Evolutionary conservation across 1,139 yeast genomes (phyloP).

Genomic region (Geotrichum bryndzae): DNA sequence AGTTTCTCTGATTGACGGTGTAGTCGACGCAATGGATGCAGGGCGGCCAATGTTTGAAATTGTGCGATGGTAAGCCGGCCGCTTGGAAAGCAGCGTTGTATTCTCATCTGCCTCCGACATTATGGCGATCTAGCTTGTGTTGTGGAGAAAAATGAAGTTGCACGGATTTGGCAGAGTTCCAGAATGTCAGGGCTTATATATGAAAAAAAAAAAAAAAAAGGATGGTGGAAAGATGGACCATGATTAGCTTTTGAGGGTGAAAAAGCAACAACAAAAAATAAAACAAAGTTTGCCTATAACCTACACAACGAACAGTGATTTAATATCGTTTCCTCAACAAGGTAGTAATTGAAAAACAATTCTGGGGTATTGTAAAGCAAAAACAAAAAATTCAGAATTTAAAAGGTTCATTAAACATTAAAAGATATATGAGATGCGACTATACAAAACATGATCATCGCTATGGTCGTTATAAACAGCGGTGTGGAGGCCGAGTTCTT

Average conservation of each 20-base stretch:
- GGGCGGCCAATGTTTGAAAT: constrained; percentile 14
- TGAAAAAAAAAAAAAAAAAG: not conserved
- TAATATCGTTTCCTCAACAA: not conserved
- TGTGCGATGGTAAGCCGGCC: constrained; percentile 18
- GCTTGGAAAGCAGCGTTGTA: constrained; percentile 3
- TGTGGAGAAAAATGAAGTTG: too few species aligned
- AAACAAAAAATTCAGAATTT: not conserved
- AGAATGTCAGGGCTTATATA: not conserved
- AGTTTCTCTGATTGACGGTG: constrained; percentile 1
- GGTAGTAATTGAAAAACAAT: not conserved
- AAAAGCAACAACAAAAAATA: too few species aligned
- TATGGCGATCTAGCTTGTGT: not conserved
- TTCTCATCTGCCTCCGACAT: constrained; percentile 9
- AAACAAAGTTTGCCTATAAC: too few species aligned
- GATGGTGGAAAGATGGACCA: not conserved
- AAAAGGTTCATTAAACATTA: not conserved
- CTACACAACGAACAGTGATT: not conserved
- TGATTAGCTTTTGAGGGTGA: too few species aligned
- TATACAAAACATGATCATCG: not conserved
- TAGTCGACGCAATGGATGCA: not conserved
- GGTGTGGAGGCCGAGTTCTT: not conserved
- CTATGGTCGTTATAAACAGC: not conserved
- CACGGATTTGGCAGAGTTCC: not conserved
- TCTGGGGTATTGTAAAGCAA: not conserved
- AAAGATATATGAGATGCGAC: not conserved